Conservation (phyloP, 129 eudicot genomes). For the Pseudognaphalium luteoalbum region DNA sequence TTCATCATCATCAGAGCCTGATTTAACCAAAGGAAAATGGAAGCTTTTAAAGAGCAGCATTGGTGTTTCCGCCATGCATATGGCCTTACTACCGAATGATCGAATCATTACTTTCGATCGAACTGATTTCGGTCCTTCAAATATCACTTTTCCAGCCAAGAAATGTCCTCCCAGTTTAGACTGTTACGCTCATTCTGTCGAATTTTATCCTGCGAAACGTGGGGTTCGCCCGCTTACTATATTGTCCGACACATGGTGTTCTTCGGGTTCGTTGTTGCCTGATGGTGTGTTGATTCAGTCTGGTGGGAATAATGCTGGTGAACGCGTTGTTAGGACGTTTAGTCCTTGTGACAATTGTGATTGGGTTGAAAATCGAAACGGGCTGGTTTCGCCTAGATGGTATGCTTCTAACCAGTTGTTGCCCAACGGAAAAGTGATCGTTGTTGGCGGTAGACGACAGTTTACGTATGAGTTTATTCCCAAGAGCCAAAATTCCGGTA, state of each 20-base stretch:
- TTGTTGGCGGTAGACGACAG: conserved; percentile 43
- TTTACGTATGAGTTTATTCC: conserved; percentile 50
- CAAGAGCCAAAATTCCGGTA: conserved; percentile 12
- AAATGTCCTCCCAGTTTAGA: conserved; percentile 35
- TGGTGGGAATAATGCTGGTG: conserved; percentile 45
- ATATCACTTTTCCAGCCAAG: conserved; percentile 34
- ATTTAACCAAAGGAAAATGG: conserved; percentile 42
- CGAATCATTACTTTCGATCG: conserved; percentile 50
- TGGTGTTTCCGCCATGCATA: conserved; percentile 62
- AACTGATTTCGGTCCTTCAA: conserved; percentile 48
- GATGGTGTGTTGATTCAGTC: conserved; percentile 48
- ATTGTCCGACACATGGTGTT: conserved; percentile 51
- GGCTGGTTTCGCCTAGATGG: conserved; percentile 44
- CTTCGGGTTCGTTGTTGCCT: conserved; percentile 45
- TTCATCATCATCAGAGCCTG: conserved; percentile 3
- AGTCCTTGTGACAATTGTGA: conserved; percentile 46
- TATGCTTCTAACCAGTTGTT: conserved; percentile 48
- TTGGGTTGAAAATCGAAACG: conserved; percentile 39
- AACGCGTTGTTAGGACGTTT: conserved; percentile 37
- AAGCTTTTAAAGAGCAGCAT: conserved; percentile 38
- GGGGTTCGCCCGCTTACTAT: conserved; percentile 46
- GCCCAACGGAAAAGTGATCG: conserved; percentile 42
- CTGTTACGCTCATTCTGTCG: conserved; percentile 51
- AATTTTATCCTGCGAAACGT: conserved; percentile 35
- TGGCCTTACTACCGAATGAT: conserved; percentile 49